These are phyloP conservation scores for Candida nanaspora DNA, from an alignment of 805 yeast genomes.

Conservation along the genomic window DNA sequence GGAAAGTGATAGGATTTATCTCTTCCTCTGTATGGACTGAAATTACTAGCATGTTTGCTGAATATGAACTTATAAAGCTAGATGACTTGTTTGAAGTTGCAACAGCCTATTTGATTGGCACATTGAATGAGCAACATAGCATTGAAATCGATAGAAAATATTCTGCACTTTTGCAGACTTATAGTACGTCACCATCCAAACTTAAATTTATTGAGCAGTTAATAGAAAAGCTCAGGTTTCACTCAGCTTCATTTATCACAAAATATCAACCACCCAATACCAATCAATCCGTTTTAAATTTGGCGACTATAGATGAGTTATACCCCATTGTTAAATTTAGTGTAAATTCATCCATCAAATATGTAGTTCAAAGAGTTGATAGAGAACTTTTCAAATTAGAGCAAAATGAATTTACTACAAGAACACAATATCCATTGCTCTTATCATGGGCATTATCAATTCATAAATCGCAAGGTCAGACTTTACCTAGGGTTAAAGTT, in stretches of 20 bases:
- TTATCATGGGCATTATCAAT: slow-evolving; percentile 81
- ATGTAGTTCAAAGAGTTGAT: slow-evolving; percentile 23
- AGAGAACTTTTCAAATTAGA: slow-evolving; percentile 30
- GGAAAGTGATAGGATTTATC: slow-evolving; percentile 58
- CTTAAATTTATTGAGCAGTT: not conserved
- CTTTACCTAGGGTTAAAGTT: slow-evolving; percentile 62
- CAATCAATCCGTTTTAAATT: no score
- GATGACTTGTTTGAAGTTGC: slow-evolving; percentile 1
- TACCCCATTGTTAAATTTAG: slow-evolving; percentile 44
- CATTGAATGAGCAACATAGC: not conserved
- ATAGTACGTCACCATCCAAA: no score
- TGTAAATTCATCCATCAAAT: slow-evolving; percentile 23
- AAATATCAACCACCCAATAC: no score
- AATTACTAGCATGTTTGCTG: slow-evolving; percentile 17
- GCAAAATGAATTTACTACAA: slow-evolving; percentile 20
- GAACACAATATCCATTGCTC: slow-evolving; percentile 62
- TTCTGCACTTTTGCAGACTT: no score
- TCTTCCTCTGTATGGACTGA: slow-evolving; percentile 19
- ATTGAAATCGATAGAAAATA: no score
- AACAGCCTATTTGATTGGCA: slow-evolving; percentile 2
- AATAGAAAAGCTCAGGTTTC: not conserved
- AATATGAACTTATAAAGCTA: slow-evolving; percentile 12
- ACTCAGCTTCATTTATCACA: no score
- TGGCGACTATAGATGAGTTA: not conserved
- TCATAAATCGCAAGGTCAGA: slow-evolving; percentile 83